Percentiles rank a stretch among this genome's conserved stretches.
phyloP scores from a whole-genome alignment of 257 asterid species.

The Eucommia ulmoides region DNA sequence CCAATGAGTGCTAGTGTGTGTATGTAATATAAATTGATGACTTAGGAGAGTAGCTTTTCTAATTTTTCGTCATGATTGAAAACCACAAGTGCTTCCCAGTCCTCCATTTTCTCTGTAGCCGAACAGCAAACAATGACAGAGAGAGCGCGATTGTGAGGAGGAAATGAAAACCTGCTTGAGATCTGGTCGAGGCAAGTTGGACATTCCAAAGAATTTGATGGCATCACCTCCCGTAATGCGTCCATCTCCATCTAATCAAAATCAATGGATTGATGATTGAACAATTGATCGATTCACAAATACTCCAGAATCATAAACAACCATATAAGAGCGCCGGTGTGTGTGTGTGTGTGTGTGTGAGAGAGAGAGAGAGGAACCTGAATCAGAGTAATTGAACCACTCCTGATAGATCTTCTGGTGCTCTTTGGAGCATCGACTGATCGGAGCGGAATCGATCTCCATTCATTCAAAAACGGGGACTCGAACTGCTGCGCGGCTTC shows the following conservation, averaged over 20 bases:
- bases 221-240: conserved; percentile 84
- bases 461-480: conserved; percentile 11
- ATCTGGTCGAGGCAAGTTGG: conserved; percentile 78
- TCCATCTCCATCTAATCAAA: conserved; percentile 68
- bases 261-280: background rate
- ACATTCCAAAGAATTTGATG: conserved; percentile 70
- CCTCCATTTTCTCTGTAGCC: too few relatives aligned
- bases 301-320: too few relatives aligned
- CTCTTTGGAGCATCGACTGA: conserved; percentile 66
- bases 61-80: too few relatives aligned
- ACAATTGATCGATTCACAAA: conserved; percentile 4
- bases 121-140: too few relatives aligned
- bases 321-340: too few relatives aligned
- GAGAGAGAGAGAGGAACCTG: conserved; percentile 33
- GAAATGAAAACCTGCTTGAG: conserved; percentile 82
- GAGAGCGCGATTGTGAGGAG: too few relatives aligned
- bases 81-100: too few relatives aligned
- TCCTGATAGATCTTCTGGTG: conserved; percentile 76
- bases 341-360: background rate
- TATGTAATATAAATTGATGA: too few relatives aligned
- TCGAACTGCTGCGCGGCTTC: conserved; percentile 7
- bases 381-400: conserved; percentile 76
- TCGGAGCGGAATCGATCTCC: conserved; percentile 81
- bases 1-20: too few relatives aligned
- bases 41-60: too few relatives aligned